phyloP scores from a whole-genome alignment of 306 rosid genomes.

The Dalbergia oliveri region DNA sequence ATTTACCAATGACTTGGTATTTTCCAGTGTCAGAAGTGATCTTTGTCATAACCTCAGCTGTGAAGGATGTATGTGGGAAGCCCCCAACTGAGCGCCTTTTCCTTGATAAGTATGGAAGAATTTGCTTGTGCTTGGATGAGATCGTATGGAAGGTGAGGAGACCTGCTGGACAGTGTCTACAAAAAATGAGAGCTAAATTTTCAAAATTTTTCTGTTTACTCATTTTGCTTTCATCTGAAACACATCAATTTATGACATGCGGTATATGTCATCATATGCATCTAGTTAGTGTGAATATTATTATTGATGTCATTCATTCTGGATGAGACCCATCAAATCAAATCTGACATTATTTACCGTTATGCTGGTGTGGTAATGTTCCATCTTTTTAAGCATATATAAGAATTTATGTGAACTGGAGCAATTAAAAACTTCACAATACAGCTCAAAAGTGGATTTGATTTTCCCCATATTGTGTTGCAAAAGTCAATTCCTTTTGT shows the following conservation, averaged over 20 bases:
- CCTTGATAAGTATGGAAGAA: slow-evolving; percentile 95
- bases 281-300: slow-evolving; percentile 6
- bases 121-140: slow-evolving; percentile 94
- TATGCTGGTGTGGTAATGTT: not conserved
- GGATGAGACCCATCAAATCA: slow-evolving; percentile 28
- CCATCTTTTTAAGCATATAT: not conserved
- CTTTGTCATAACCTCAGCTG: slow-evolving; percentile 81
- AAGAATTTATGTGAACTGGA: slow-evolving; percentile 6
- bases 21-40: slow-evolving; percentile 89
- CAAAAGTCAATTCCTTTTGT: slow-evolving; percentile 16
- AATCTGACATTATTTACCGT: slow-evolving; percentile 37
- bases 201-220: not conserved
- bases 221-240: slow-evolving; percentile 14
- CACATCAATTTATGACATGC: not conserved
- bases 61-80: slow-evolving; percentile 93
- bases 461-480: not conserved
- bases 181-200: slow-evolving; percentile 12
- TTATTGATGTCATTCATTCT: slow-evolving; percentile 15
- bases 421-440: not conserved
- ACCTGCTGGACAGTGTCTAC: slow-evolving; percentile 11
- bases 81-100: slow-evolving; percentile 91
- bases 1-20: slow-evolving; percentile 38
- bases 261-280: not conserved
- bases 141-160: slow-evolving; percentile 88
- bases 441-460: not conserved